Conservation (phyloP, 2,329 filamentous ascomycete genomes). For the Colletotrichum tropicicola region DNA sequence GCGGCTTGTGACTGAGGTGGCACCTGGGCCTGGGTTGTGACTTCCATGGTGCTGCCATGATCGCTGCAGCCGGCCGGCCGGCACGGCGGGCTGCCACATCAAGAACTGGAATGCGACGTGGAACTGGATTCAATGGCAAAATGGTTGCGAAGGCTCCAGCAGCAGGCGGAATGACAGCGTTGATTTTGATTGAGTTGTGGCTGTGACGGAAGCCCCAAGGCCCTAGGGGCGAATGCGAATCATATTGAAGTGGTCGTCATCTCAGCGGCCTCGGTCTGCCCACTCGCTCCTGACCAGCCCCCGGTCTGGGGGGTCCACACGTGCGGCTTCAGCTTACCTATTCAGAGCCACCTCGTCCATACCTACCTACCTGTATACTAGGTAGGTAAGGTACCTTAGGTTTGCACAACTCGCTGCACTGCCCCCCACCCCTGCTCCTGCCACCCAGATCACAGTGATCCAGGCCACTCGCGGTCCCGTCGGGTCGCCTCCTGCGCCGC, state of each 20-base stretch:
- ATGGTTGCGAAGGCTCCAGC: not conserved
- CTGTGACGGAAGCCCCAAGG: slow-evolving; percentile 5
- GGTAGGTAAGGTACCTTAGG: too few relatives aligned
- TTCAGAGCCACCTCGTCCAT: not conserved
- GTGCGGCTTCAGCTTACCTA: not conserved
- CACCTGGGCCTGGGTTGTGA: not conserved
- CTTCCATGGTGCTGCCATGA: not conserved
- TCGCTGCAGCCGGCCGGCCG: slow-evolving; percentile 1
- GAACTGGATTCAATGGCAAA: not conserved
- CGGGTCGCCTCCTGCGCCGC: not conserved
- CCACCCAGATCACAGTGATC: too few relatives aligned
- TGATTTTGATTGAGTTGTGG: slow-evolving; percentile 20
- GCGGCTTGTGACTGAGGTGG: not conserved
- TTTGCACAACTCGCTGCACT: too few relatives aligned
- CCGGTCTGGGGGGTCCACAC: not conserved
- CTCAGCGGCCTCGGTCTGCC: slow-evolving; percentile 14
- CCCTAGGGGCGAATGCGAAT: slow-evolving; percentile 22
- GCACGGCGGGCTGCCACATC: too few relatives aligned
- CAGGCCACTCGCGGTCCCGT: too few relatives aligned
- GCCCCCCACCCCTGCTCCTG: too few relatives aligned
- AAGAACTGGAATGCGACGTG: not conserved
- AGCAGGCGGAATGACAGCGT: slow-evolving; percentile 4
- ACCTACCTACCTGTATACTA: too few relatives aligned
- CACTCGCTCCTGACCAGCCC: not conserved
- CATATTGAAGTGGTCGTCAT: slow-evolving; percentile 22